These are phyloP conservation scores for Candida stauntonica DNA, from an alignment of 805 yeast genomes.

Conservation along the genomic window DNA sequence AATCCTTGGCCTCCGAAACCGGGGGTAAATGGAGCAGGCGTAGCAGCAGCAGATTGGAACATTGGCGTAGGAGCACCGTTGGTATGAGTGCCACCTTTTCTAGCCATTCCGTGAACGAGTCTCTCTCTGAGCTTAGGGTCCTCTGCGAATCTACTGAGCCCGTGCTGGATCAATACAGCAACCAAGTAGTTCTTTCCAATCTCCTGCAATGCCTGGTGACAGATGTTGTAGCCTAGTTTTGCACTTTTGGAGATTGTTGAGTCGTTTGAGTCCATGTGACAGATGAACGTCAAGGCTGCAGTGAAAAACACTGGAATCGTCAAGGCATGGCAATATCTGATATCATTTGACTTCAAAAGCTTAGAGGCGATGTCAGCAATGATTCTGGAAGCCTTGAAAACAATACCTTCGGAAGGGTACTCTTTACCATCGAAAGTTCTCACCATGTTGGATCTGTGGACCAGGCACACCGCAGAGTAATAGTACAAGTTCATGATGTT, in stretches of 20 bases:
- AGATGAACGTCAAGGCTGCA: constrained; percentile 67
- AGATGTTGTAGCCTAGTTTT: constrained; percentile 29
- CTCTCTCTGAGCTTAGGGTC: constrained; percentile 28
- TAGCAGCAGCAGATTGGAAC: constrained; percentile 6
- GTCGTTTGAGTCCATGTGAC: constrained; percentile 48
- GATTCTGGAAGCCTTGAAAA: constrained; percentile 78
- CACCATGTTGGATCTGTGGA: constrained; percentile 65
- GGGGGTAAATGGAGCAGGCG: constrained; percentile 10
- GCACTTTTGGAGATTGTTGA: constrained; percentile 35
- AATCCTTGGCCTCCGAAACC: constrained; percentile 4
- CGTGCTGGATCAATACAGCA: constrained; percentile 44
- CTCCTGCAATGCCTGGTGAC: constrained; percentile 32
- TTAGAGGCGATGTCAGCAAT: constrained; percentile 60
- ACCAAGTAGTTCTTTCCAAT: constrained; percentile 51
- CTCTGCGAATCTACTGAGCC: constrained; percentile 40
- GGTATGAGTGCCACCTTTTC: constrained; percentile 12
- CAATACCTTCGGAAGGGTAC: constrained; percentile 48
- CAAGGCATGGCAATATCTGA: constrained; percentile 53
- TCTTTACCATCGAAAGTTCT: constrained; percentile 32
- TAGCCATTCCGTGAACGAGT: constrained; percentile 16
- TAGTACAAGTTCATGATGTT: constrained; percentile 64
- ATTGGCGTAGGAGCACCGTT: constrained; percentile 15
- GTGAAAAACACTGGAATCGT: constrained; percentile 55
- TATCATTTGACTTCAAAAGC: constrained; percentile 43
- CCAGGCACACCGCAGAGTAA: constrained; percentile 65